phyloP scores from a whole-genome alignment of 345 rosid species.

The Eucalyptus tenuipes region DNA sequence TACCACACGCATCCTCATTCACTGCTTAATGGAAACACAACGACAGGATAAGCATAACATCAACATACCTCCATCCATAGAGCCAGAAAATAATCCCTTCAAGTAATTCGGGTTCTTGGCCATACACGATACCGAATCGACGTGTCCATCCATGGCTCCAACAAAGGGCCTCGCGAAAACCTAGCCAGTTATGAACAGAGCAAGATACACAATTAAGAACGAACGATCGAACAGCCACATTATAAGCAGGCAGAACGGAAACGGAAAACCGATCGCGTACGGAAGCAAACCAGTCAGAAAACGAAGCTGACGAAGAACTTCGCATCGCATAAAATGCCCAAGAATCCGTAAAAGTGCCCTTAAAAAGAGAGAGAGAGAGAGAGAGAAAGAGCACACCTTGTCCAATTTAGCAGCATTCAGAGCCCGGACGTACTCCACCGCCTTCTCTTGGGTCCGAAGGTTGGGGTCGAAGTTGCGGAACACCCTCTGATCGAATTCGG shows the following conservation, averaged over 20 bases:
- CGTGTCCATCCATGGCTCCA: constrained; percentile 96
- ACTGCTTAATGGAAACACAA: neutral
- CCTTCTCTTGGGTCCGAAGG: constrained; percentile 78
- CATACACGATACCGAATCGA: constrained; percentile 82
- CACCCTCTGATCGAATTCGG: constrained; percentile 40
- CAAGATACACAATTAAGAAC: neutral
- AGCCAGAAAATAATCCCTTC: constrained; percentile 84
- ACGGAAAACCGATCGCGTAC: neutral
- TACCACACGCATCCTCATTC: neutral
- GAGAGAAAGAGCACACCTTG: constrained; percentile 24
- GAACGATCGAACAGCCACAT: neutral
- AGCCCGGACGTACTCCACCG: constrained; percentile 79
- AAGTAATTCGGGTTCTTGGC: constrained; percentile 87
- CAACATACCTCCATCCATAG: constrained; percentile 85
- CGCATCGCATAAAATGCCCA: neutral
- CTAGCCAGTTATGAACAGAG: constrained; percentile 12
- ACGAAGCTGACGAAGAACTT: neutral
- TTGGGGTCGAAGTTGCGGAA: constrained; percentile 79
- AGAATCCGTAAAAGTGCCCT: neutral
- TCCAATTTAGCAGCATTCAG: constrained; percentile 90
- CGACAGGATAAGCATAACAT: neutral
- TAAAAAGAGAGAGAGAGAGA: neutral
- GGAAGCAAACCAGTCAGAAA: neutral
- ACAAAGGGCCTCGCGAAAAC: constrained; percentile 88
- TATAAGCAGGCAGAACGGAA: neutral